These are phyloP conservation scores for Oryza meridionalis DNA, from an alignment of 176 grass and related monocot genomes.

Conservation along the genomic window DNA sequence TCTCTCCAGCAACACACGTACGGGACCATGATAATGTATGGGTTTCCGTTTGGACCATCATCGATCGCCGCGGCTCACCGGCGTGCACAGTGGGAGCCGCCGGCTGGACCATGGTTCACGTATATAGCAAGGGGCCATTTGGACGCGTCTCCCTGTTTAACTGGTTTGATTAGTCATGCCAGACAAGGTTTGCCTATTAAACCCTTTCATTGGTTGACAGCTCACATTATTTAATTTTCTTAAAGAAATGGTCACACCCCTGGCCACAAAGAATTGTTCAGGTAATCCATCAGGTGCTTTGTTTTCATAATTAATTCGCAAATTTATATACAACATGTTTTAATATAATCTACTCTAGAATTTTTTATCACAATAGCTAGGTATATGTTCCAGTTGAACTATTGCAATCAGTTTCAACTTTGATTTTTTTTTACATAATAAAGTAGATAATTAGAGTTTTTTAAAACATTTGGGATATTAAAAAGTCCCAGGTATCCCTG, in stretches of 20 bases:
- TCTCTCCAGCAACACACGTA: conserved; percentile 11
- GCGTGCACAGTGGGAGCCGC: conserved; percentile 8
- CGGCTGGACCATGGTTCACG: conserved; percentile 17
- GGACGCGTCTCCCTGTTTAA: not conserved
- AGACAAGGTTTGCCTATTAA: not conserved
- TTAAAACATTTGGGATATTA: not conserved
- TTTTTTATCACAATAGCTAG: not conserved
- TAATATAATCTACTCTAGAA: not conserved
- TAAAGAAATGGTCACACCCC: not conserved
- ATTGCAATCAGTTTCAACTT: not conserved
- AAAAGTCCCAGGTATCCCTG: not conserved
- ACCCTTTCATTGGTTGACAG: not conserved
- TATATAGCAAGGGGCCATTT: not conserved
- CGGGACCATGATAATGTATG: conserved; percentile 42
- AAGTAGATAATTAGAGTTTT: not conserved
- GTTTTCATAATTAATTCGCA: not conserved
- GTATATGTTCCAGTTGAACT: not conserved
- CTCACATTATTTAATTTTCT: not conserved
- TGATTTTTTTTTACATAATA: not conserved
- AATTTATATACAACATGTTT: not conserved
- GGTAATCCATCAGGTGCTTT: not conserved
- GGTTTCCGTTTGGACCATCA: conserved; percentile 42
- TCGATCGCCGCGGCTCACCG: conserved; percentile 27
- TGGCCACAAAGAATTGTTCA: not conserved
- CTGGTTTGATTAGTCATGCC: conserved; percentile 1